phyloP scores from a whole-genome alignment of 768 basidiomycete genomes.

The Mycena alexandri region DNA sequence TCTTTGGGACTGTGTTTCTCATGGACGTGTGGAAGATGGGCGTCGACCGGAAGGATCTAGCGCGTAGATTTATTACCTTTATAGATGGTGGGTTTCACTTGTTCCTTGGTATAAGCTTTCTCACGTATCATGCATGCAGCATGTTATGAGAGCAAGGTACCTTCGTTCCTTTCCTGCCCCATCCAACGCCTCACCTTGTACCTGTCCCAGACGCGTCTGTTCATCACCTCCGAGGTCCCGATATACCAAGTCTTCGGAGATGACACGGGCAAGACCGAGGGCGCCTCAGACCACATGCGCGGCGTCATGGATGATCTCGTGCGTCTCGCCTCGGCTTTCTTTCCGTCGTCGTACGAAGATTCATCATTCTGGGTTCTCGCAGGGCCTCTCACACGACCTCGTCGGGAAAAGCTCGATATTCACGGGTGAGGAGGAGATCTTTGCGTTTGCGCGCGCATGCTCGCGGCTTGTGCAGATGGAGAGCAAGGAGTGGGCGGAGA shows the following conservation, averaged over 20 bases:
- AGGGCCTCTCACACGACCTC: conserved; percentile 84
- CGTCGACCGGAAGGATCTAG: conserved; percentile 88
- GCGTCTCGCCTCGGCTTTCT: conserved; percentile 39
- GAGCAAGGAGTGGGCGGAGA: conserved; percentile 85
- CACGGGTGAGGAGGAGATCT: conserved; percentile 95
- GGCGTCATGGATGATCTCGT: conserved; percentile 97
- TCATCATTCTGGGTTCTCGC: conserved; percentile 19
- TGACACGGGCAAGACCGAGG: conserved; percentile 56
- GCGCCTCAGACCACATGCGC: conserved; percentile 87
- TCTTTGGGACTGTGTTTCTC: conserved; percentile 90
- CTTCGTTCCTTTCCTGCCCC: conserved; percentile 21
- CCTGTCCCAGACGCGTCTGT: conserved; percentile 80
- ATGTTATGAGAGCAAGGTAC: conserved; percentile 91
- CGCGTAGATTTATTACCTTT: conserved; percentile 96
- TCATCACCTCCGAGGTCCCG: conserved; percentile 93
- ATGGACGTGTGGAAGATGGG: conserved; percentile 91
- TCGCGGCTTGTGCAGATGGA: conserved; percentile 92
- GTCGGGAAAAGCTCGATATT: conserved; percentile 93
- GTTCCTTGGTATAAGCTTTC: not conserved
- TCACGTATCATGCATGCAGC: conserved; percentile 55
- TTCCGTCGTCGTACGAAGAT: not conserved
- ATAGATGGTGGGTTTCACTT: conserved; percentile 78
- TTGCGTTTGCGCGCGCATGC: conserved; percentile 96
- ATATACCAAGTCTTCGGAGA: conserved; percentile 92
- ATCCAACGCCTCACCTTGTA: not conserved